Evolutionary conservation across 805 yeast species (phyloP).

Genomic region (Pichia sporocuriosa): DNA sequence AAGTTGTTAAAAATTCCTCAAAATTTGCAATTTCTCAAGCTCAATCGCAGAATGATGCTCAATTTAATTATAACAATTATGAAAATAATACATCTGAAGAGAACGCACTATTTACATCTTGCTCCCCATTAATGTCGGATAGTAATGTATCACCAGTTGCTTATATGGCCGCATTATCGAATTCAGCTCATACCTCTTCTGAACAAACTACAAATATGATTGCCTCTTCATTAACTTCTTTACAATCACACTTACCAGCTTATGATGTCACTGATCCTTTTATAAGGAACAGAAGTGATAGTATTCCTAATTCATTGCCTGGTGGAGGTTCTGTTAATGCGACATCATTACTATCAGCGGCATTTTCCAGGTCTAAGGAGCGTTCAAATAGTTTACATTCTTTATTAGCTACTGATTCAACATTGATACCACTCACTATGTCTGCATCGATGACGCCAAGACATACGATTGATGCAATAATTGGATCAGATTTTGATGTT

Average conservation of each 20-base stretch:
- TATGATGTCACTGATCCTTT: neutral
- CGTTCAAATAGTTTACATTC: slow-evolving; percentile 4
- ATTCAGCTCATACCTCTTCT: slow-evolving; percentile 17
- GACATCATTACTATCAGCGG: slow-evolving; percentile 8
- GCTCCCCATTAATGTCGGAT: slow-evolving; percentile 38
- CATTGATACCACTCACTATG: neutral
- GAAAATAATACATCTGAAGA: slow-evolving; percentile 11
- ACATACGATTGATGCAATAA: slow-evolving; percentile 8
- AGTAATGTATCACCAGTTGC: slow-evolving; percentile 9
- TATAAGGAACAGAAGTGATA: slow-evolving; percentile 3
- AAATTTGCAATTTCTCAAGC: slow-evolving; percentile 9
- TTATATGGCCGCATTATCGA: slow-evolving; percentile 11
- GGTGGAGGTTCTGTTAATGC: neutral
- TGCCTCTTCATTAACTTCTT: slow-evolving; percentile 1
- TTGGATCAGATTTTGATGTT: neutral
- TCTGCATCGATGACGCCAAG: neutral
- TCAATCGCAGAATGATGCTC: slow-evolving; percentile 2
- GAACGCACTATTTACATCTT: slow-evolving; percentile 41
- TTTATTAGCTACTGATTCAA: slow-evolving; percentile 5
- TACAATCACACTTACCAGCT: neutral
- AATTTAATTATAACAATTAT: neutral
- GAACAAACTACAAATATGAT: slow-evolving; percentile 21
- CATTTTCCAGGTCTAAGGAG: slow-evolving; percentile 8
- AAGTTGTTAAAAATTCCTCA: slow-evolving; percentile 6
- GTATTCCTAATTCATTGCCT: neutral